Base-by-base conservation (phyloP, 2,329 filamentous ascomycete genomes). In the Fusarium liriodendri region DNA sequence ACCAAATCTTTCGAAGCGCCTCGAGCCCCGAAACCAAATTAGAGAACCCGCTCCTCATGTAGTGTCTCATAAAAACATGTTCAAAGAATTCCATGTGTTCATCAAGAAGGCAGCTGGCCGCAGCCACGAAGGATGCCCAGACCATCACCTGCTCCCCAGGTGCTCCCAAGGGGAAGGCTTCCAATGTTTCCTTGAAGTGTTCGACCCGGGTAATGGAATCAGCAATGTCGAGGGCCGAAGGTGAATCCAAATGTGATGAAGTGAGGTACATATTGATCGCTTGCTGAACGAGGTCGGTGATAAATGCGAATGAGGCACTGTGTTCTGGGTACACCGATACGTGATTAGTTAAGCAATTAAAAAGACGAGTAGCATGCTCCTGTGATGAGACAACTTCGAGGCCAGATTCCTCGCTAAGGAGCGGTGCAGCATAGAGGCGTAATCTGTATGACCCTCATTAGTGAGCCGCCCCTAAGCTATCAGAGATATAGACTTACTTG, bases 221-320 rank as follows among this genome's bases (percentile, higher is more conserved):
- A 14, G 45, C 52, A 11, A 38, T 27, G 8, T 33, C 37, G 9
- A 60, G 11, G 9, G 27, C 50, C 4, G 40, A 29, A 9, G 52
- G 59, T 6, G 40, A 27, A n/a, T 32, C 6, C 6, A 32, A 42
- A 10, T 10, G 6, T 2, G 37, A n/a, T 1, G 61, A 64, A 3
- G 33, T 94, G 14, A 97, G 86, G 80, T 94, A 96, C 63, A 97
- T 97, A 5, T 92, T 90, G 6, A 93, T 92, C 1, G 94, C 94
- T 79, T 97, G 94, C 3, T 97, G 89, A 78, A 93, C 93, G 85
- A 97, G 92, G 74, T 97, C 96, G 52, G 91, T 87, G 78, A 97
- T 88, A 47, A 94, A 91, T 4, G 91, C 91, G 75, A 91, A 93
- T 5, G 93, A 89, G 3, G 97, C 83, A 16, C 91, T 89, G 71